These are phyloP conservation scores for Pseudohyphozyma bogoriensis DNA, from an alignment of 768 basidiomycete species.

Conservation along the genomic window DNA sequence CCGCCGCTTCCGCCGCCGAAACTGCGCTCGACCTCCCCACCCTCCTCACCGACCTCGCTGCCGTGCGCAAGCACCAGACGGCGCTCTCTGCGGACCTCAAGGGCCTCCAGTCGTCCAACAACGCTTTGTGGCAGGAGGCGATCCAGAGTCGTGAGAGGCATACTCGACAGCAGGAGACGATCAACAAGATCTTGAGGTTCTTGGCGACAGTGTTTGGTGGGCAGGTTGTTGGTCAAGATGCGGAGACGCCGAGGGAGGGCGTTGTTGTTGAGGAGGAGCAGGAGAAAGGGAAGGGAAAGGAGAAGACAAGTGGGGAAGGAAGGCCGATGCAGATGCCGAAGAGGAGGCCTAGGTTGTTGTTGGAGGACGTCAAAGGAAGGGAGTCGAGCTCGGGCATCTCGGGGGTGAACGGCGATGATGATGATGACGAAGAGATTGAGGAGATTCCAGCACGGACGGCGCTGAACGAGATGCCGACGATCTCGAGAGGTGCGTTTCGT, in stretches of 20 bases:
- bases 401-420: slow-evolving; percentile 39
- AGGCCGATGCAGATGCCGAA: slow-evolving; percentile 11
- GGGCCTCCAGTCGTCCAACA: slow-evolving; percentile 75
- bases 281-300: neutral
- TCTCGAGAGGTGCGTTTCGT: slow-evolving; percentile 17
- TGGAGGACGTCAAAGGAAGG: slow-evolving; percentile 43
- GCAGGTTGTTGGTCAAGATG: slow-evolving; percentile 15
- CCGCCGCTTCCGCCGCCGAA: slow-evolving; percentile 1
- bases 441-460: slow-evolving; percentile 18
- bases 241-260: neutral
- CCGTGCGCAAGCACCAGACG: slow-evolving; percentile 83
- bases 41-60: slow-evolving; percentile 68
- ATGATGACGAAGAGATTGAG: slow-evolving; percentile 34
- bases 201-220: slow-evolving; percentile 74
- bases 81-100: slow-evolving; percentile 82
- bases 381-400: slow-evolving; percentile 30
- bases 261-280: neutral
- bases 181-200: slow-evolving; percentile 89
- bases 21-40: slow-evolving; percentile 50
- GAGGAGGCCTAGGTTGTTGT: slow-evolving; percentile 33
- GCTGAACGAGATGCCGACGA: slow-evolving; percentile 15
- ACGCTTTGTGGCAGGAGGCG: slow-evolving; percentile 87
- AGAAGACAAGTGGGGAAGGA: neutral
- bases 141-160: slow-evolving; percentile 64
- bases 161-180: slow-evolving; percentile 90